Evolutionary conservation across 371 early-diverging fungal species (phyloP), one percentile per base, ranked within the genome.

Genomic region (Caulochytrium protostelioides): DNA sequence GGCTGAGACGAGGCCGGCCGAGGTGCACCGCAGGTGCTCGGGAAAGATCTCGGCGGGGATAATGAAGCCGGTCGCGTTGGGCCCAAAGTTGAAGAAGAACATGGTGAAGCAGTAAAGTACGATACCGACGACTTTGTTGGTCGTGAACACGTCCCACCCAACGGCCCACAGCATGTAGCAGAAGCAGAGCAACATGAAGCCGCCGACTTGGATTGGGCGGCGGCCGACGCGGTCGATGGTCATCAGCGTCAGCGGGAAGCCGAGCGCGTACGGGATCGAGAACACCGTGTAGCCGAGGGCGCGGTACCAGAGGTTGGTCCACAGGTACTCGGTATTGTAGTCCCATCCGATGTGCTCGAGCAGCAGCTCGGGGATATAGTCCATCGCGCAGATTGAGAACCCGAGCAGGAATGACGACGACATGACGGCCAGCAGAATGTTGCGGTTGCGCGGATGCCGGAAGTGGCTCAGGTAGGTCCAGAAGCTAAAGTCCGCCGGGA

Each of bases 1-100:
- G n/a, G n/a, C n/a, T n/a, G n/a, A n/a, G n/a, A n/a, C n/a, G n/a
- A n/a, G n/a, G n/a, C n/a, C n/a, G n/a, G n/a, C n/a, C n/a, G n/a
- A n/a, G n/a, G n/a, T n/a, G n/a, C n/a, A n/a, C n/a, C n/a, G n/a
- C n/a, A n/a, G n/a, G n/a, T n/a, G n/a, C n/a, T n/a, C n/a, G n/a
- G n/a, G n/a, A n/a, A n/a, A n/a, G n/a, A n/a, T n/a, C n/a, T 86
- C 86, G 41, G 77, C 74, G 34, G 86, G 83, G 32, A 79, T 59
- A 38, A 80, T 68, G 34, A 89, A 84, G 30, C 83, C 82, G 23
- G 86, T 85, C 4, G 77, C 46, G 57, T 85, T 85, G 40, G 86
- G 82, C 30, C 86, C 86, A 57, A 83, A 80, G 63, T 86, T 79
- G 64, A 77, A 77, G 62, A 83, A 83, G 58, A 86, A 65, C 50